Percentiles rank a stretch among this genome's conserved stretches.
Conservation (phyloP, 108 stramenopile species). For the Nitzschia putrida region DNA sequence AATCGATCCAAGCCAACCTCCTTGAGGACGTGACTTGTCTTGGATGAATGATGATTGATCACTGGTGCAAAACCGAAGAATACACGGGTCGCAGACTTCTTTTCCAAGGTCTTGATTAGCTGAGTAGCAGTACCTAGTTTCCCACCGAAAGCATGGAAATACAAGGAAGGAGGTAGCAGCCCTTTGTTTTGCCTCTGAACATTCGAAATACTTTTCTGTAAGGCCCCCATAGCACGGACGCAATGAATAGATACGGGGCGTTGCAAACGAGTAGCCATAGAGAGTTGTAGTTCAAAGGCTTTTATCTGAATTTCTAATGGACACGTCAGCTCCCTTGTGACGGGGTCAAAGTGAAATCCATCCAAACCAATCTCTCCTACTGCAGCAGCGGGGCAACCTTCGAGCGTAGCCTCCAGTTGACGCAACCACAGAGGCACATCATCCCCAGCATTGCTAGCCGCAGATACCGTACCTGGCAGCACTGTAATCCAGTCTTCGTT, state of each 20-base stretch:
- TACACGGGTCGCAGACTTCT: slow-evolving; percentile 12
- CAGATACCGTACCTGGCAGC: neutral
- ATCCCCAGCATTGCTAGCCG: slow-evolving; percentile 10
- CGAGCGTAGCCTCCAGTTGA: slow-evolving; percentile 45
- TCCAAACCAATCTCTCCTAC: slow-evolving; percentile 90
- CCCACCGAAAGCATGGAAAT: slow-evolving; percentile 90
- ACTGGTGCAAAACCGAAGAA: slow-evolving; percentile 87
- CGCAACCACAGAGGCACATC: slow-evolving; percentile 46
- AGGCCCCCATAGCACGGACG: slow-evolving; percentile 71
- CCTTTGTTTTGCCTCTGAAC: slow-evolving; percentile 18
- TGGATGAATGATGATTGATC: slow-evolving; percentile 70
- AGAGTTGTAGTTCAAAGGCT: slow-evolving; percentile 70
- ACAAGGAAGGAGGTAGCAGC: slow-evolving; percentile 68
- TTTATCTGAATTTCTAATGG: slow-evolving; percentile 61
- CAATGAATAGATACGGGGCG: slow-evolving; percentile 83
- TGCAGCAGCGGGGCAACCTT: slow-evolving; percentile 48
- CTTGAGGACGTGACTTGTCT: slow-evolving; percentile 66
- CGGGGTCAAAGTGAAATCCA: slow-evolving; percentile 67
- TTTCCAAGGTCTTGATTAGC: slow-evolving; percentile 46
- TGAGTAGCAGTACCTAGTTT: slow-evolving; percentile 69
- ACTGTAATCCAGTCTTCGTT: slow-evolving; percentile 30
- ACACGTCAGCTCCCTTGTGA: slow-evolving; percentile 51
- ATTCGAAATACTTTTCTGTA: slow-evolving; percentile 42
- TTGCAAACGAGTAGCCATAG: slow-evolving; percentile 58
- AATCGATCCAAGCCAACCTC: slow-evolving; percentile 72